Percentiles rank a stretch among this genome's conserved stretches.
phyloP scores from a whole-genome alignment of 1,284 basidiomycete species.

The Trichosporon inkin region DNA sequence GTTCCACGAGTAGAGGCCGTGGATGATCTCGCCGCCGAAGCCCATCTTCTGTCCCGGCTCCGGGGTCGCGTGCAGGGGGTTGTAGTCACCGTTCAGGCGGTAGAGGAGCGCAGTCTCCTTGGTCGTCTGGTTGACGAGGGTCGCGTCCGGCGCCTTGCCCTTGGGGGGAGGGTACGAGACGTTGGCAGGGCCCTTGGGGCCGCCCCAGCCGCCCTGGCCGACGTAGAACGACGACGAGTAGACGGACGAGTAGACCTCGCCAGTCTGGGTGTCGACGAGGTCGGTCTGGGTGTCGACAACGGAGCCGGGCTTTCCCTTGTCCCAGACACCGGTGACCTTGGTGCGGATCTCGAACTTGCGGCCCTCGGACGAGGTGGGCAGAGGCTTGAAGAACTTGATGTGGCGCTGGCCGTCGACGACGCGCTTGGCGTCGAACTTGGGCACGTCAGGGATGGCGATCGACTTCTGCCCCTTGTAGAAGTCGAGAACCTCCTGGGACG shows the following conservation, averaged over 20 bases:
- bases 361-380: slow-evolving; percentile 18
- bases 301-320: slow-evolving; percentile 25
- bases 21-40: slow-evolving; percentile 26
- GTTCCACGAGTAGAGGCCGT: slow-evolving; percentile 26
- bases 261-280: slow-evolving; percentile 19
- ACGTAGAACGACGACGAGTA: slow-evolving; percentile 20
- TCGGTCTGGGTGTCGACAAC: slow-evolving; percentile 23
- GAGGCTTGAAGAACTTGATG: slow-evolving; percentile 21
- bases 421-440: slow-evolving; percentile 19
- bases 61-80: slow-evolving; percentile 23
- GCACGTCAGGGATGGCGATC: slow-evolving; percentile 17
- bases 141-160: slow-evolving; percentile 15
- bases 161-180: slow-evolving; percentile 14
- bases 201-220: slow-evolving; percentile 24
- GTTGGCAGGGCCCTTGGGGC: slow-evolving; percentile 20
- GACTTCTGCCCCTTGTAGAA: slow-evolving; percentile 19
- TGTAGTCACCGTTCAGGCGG: slow-evolving; percentile 27
- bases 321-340: slow-evolving; percentile 23
- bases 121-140: slow-evolving; percentile 16
- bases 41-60: slow-evolving; percentile 23
- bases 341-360: slow-evolving; percentile 20
- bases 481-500: slow-evolving; percentile 21
- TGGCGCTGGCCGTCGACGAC: slow-evolving; percentile 24
- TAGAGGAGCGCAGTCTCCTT: slow-evolving; percentile 21
- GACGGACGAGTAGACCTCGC: slow-evolving; percentile 16